Percentiles rank a stretch among this genome's conserved stretches.
phyloP scores from a whole-genome alignment of 2,329 filamentous ascomycete species.

The Paraphoma chrysanthemicola region DNA sequence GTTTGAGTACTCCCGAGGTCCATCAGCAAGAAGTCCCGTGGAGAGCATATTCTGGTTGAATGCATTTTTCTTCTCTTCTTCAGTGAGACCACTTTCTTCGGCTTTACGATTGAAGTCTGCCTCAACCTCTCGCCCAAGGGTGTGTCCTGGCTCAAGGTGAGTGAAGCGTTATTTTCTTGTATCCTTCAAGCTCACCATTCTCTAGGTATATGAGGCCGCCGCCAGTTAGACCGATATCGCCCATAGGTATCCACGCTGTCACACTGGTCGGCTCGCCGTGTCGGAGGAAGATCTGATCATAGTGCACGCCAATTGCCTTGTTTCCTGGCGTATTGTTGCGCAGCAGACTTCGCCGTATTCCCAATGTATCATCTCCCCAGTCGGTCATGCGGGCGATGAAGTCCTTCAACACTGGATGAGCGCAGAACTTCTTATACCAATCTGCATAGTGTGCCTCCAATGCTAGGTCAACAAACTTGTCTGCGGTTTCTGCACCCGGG shows the following conservation, averaged over 20 bases:
- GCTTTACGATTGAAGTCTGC: slow-evolving; percentile 58
- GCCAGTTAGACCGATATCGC: slow-evolving; percentile 60
- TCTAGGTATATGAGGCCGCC: slow-evolving; percentile 68
- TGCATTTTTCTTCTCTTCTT: slow-evolving; percentile 56
- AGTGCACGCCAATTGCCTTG: slow-evolving; percentile 66
- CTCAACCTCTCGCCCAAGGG: slow-evolving; percentile 59
- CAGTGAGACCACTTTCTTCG: slow-evolving; percentile 56
- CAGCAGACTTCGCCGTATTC: slow-evolving; percentile 58
- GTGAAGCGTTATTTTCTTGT: background rate
- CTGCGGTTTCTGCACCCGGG: slow-evolving; percentile 52
- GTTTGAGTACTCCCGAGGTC: slow-evolving; percentile 54
- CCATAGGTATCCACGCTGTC: slow-evolving; percentile 66
- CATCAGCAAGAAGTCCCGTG: slow-evolving; percentile 61
- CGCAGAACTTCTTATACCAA: slow-evolving; percentile 60
- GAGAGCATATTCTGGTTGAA: slow-evolving; percentile 66
- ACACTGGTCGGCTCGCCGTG: slow-evolving; percentile 62
- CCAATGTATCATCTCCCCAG: slow-evolving; percentile 59
- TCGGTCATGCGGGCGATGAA: slow-evolving; percentile 61
- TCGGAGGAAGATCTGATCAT: slow-evolving; percentile 65
- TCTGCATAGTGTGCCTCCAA: slow-evolving; percentile 59
- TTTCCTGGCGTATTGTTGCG: slow-evolving; percentile 65
- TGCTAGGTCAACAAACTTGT: slow-evolving; percentile 58
- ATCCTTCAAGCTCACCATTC: slow-evolving; percentile 38
- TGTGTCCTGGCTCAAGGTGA: slow-evolving; percentile 42
- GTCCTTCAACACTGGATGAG: slow-evolving; percentile 57